phyloP scores from a whole-genome alignment of 129 eudicot genomes.

The Silybum marianum region DNA sequence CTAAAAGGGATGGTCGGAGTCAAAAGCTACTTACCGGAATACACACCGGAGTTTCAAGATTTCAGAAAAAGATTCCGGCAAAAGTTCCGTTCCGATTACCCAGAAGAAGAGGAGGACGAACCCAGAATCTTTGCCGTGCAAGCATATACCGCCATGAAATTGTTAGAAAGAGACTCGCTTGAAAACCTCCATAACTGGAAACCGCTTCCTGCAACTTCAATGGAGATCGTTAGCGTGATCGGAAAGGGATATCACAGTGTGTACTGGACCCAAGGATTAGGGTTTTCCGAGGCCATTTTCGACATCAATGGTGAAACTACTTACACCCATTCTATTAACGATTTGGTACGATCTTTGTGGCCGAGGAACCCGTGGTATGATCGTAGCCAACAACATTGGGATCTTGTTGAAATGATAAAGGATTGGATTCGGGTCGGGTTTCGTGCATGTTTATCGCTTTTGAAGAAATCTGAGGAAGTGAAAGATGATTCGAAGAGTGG shows the following conservation, averaged over 20 bases:
- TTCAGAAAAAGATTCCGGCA: slow-evolving; percentile 37
- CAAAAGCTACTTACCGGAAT: slow-evolving; percentile 39
- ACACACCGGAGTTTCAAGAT: slow-evolving; percentile 15
- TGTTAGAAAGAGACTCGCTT: slow-evolving; percentile 6
- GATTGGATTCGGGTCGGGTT: slow-evolving; percentile 38
- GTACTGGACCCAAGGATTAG: slow-evolving; percentile 49
- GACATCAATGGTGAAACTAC: slow-evolving; percentile 14
- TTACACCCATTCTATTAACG: slow-evolving; percentile 19
- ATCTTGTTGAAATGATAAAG: slow-evolving; percentile 40
- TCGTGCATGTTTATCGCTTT: slow-evolving; percentile 32
- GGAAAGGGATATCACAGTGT: slow-evolving; percentile 53
- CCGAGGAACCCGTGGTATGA: slow-evolving; percentile 13
- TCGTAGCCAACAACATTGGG: slow-evolving; percentile 19
- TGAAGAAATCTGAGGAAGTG: slow-evolving; percentile 45
- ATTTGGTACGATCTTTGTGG: slow-evolving; percentile 28
- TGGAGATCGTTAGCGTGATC: slow-evolving; percentile 40
- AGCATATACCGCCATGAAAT: slow-evolving; percentile 35
- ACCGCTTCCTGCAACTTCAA: slow-evolving; percentile 11
- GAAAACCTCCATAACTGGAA: background rate
- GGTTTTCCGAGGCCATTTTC: slow-evolving; percentile 37
- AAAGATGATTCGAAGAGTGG: slow-evolving; percentile 34
- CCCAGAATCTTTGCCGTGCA: slow-evolving; percentile 53
- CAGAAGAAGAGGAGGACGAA: slow-evolving; percentile 43
- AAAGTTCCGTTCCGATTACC: slow-evolving; percentile 37
- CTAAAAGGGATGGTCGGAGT: slow-evolving; percentile 71